Percentiles rank a stretch among this genome's conserved stretches.
These are phyloP conservation scores for Cochlearia excelsa DNA, from an alignment of 345 rosid species.

Conservation along the genomic window DNA sequence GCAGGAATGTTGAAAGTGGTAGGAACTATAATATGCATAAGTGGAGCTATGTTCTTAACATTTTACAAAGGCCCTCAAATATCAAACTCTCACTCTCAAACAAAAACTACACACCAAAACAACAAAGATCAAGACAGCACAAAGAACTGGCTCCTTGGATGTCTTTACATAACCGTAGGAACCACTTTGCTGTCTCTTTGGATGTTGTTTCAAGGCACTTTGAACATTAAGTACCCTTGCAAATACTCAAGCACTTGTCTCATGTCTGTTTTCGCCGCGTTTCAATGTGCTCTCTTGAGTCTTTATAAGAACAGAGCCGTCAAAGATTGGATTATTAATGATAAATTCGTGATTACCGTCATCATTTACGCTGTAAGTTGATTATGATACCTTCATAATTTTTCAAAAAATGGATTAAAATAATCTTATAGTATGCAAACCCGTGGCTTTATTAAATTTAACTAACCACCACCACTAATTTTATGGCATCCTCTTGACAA, in stretches of 20 bases:
- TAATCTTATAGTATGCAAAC: no score
- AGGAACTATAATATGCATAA: constrained; percentile 53
- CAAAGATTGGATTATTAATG: constrained; percentile 48
- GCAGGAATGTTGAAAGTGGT: constrained; percentile 49
- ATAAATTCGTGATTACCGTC: constrained; percentile 40
- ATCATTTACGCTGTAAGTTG: constrained; percentile 52
- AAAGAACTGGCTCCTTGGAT: constrained; percentile 51
- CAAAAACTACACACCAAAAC: constrained; percentile 1
- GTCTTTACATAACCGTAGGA: constrained; percentile 40
- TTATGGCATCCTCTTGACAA: no score
- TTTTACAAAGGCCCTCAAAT: constrained; percentile 55
- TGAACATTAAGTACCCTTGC: constrained; percentile 50
- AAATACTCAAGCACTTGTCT: constrained; percentile 62
- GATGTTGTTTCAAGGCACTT: constrained; percentile 57
- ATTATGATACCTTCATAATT: background rate
- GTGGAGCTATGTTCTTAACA: constrained; percentile 55
- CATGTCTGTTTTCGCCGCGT: constrained; percentile 53
- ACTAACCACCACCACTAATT: background rate
- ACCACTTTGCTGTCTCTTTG: constrained; percentile 51
- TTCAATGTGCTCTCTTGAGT: constrained; percentile 56
- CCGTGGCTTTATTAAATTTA: no score
- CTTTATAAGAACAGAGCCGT: constrained; percentile 36
- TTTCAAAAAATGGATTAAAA: background rate
- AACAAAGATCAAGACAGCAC: constrained; percentile 10
- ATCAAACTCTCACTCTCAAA: constrained; percentile 25